Percentiles rank a stretch among this genome's conserved stretches.
Evolutionary conservation across 331 rosid species (phyloP).

Genomic region (Rhamnella rubrinervis): DNA sequence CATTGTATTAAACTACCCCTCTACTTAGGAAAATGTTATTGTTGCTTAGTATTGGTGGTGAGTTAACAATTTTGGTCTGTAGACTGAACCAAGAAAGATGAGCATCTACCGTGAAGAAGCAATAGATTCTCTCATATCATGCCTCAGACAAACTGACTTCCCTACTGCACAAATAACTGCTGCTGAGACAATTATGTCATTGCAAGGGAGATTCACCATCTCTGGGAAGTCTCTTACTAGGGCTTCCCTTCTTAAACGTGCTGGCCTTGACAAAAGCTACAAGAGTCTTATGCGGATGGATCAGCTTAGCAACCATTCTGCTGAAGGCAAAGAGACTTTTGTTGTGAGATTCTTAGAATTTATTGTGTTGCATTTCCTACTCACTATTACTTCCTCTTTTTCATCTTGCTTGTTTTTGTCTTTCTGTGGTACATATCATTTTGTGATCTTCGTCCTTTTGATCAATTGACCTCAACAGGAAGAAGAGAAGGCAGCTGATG

Average conservation of each 20-base stretch:
- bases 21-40: slow-evolving; percentile 5
- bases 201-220: slow-evolving; percentile 76
- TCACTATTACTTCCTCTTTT: slow-evolving; percentile 1
- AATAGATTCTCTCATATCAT: slow-evolving; percentile 72
- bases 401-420: slow-evolving; percentile 5
- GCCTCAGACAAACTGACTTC: slow-evolving; percentile 64
- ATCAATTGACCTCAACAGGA: slow-evolving; percentile 45
- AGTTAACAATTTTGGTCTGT: slow-evolving; percentile 30
- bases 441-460: slow-evolving; percentile 5
- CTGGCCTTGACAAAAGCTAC: slow-evolving; percentile 53
- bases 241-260: slow-evolving; percentile 75
- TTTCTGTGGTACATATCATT: slow-evolving; percentile 3
- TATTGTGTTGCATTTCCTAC: slow-evolving; percentile 10
- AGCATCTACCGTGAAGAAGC: slow-evolving; percentile 97
- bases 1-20: slow-evolving; percentile 17
- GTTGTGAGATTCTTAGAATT: slow-evolving; percentile 41
- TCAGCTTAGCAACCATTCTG: slow-evolving; percentile 37
- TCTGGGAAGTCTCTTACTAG: slow-evolving; percentile 63
- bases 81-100: slow-evolving; percentile 90
- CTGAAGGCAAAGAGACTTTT: slow-evolving; percentile 38
- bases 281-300: slow-evolving; percentile 43
- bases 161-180: slow-evolving; percentile 69
- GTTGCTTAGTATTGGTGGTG: slow-evolving; percentile 1
- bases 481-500: slow-evolving; percentile 71
- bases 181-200: slow-evolving; percentile 68